phyloP scores from a whole-genome alignment of 2,329 filamentous ascomycete species.

The Aspergillus flavus region DNA sequence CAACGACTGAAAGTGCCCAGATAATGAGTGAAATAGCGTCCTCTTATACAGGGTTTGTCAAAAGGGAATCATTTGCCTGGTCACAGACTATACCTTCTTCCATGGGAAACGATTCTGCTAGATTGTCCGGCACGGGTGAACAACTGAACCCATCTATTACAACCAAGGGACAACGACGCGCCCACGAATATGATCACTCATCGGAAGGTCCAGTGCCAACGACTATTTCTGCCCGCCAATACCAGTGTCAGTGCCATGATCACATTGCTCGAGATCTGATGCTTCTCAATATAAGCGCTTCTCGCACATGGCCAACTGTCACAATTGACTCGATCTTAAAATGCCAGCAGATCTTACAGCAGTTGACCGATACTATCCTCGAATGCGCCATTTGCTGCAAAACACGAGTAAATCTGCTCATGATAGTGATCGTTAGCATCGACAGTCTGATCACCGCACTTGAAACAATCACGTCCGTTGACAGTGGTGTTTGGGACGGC shows the following conservation, averaged over 20 bases:
- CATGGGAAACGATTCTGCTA: not conserved
- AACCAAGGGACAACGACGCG: constrained; percentile 5
- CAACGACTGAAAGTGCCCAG: not conserved
- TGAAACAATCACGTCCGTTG: constrained; percentile 24
- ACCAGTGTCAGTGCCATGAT: constrained; percentile 29
- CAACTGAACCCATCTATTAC: not conserved
- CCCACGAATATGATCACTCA: constrained; percentile 7
- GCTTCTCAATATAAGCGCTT: constrained; percentile 21
- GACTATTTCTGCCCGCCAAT: not conserved
- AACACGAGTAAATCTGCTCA: constrained; percentile 29
- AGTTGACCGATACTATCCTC: constrained; percentile 32
- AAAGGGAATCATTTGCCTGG: constrained; percentile 11
- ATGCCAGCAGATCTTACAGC: constrained; percentile 31
- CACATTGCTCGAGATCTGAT: constrained; percentile 28
- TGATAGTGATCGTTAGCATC: constrained; percentile 33
- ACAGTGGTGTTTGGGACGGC: constrained; percentile 16
- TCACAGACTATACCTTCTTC: constrained; percentile 12
- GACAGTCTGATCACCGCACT: constrained; percentile 31
- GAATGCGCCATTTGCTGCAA: constrained; percentile 31
- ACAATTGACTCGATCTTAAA: constrained; percentile 31
- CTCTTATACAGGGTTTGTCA: constrained; percentile 8
- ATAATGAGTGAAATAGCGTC: not conserved
- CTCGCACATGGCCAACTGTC: constrained; percentile 17
- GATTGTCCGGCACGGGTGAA: not conserved
- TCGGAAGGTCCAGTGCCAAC: constrained; percentile 2